Percentiles rank a stretch among this genome's conserved stretches.
phyloP scores from a whole-genome alignment of 106 monocot genomes.

The Narthecium ossifragum region DNA sequence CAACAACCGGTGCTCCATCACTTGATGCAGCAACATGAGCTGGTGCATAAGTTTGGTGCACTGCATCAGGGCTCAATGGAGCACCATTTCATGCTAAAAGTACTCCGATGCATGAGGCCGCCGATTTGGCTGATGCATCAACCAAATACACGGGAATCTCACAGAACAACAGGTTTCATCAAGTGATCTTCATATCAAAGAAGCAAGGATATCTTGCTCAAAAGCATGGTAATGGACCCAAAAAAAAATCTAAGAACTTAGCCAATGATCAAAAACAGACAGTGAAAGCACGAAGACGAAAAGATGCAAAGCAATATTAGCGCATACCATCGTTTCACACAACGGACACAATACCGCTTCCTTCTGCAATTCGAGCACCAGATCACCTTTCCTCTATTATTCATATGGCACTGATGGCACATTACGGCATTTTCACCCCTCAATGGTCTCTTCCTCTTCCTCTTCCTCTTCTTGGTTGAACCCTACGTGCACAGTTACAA shows the following conservation, averaged over 20 bases:
- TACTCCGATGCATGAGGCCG: too few species aligned
- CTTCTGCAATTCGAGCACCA: constrained; percentile 22
- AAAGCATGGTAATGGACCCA: background rate
- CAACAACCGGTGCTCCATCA: too few species aligned
- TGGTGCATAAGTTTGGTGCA: too few species aligned
- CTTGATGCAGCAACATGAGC: too few species aligned
- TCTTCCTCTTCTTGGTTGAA: constrained; percentile 14
- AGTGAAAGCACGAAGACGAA: background rate
- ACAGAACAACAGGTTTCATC: background rate
- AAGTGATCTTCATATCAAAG: background rate
- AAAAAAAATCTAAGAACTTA: background rate
- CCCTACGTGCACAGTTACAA: constrained; percentile 7
- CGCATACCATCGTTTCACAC: constrained; percentile 26
- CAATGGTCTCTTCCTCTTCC: constrained; percentile 3
- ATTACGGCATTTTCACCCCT: constrained; percentile 4
- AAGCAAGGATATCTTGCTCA: background rate
- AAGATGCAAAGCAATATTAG: background rate
- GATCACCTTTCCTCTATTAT: constrained; percentile 11
- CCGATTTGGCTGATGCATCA: too few species aligned
- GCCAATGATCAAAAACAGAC: background rate
- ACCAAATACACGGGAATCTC: too few species aligned
- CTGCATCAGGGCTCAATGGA: too few species aligned
- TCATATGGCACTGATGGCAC: constrained; percentile 25
- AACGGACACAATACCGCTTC: constrained; percentile 19
- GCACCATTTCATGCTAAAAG: too few species aligned